Evolutionary conservation across 1,284 basidiomycete species (phyloP).

Genomic region (Prillingera fragicola): DNA sequence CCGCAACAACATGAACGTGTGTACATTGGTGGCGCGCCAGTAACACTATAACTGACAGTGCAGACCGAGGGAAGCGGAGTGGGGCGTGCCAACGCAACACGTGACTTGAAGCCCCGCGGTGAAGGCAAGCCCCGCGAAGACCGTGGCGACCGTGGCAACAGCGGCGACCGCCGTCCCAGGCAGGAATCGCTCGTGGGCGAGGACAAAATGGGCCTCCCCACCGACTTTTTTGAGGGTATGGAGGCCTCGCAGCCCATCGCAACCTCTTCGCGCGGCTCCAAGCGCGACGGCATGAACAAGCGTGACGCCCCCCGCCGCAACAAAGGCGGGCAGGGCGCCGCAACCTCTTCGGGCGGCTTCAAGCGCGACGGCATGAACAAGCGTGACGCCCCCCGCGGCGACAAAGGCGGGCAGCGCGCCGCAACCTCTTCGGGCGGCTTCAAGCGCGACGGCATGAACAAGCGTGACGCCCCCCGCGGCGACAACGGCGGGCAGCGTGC

Average conservation of each 20-base stretch:
- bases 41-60: not conserved
- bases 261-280: not conserved
- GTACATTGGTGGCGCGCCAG: not conserved
- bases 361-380: not conserved
- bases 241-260: not conserved
- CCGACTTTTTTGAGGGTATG: constrained; percentile 12
- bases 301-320: not conserved
- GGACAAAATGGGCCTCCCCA: not conserved
- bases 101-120: not conserved
- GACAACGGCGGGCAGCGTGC: not conserved
- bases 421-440: not conserved
- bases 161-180: too few relatives aligned
- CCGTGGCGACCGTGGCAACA: not conserved
- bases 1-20: not conserved
- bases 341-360: not conserved
- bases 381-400: not conserved
- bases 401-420: not conserved
- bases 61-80: not conserved
- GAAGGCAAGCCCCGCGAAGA: not conserved
- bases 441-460: not conserved
- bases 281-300: not conserved
- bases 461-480: not conserved
- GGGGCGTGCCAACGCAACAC: not conserved
- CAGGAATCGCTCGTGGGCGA: too few relatives aligned
- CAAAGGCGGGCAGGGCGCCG: not conserved